These are phyloP conservation scores for Berberis thunbergii DNA, from an alignment of 164 flowering plant genomes.

Conservation along the genomic window DNA sequence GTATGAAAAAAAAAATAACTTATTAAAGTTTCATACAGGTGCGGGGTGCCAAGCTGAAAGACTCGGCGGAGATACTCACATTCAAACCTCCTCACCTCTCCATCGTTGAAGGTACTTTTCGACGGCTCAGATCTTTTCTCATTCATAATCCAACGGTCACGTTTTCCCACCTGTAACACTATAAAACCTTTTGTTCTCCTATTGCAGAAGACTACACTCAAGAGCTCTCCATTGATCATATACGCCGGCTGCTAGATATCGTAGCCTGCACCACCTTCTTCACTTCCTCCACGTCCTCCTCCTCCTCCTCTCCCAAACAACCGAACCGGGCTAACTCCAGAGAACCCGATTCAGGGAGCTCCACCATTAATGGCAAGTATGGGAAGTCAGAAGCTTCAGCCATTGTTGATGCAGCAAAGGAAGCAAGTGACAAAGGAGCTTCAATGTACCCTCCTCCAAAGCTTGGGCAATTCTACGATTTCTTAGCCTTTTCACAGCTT, in stretches of 20 bases:
- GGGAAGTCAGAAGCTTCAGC: neutral
- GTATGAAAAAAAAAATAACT: neutral
- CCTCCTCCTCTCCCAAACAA: conserved; percentile 31
- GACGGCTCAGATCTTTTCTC: too few species aligned
- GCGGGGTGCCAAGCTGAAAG: conserved; percentile 57
- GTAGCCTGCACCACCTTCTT: conserved; percentile 80
- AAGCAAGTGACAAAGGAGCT: conserved; percentile 30
- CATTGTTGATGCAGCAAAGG: conserved; percentile 12
- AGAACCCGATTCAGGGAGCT: conserved; percentile 13
- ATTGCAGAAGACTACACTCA: conserved; percentile 76
- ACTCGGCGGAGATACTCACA: conserved; percentile 54
- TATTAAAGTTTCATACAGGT: conserved; percentile 30
- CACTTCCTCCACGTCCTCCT: conserved; percentile 29
- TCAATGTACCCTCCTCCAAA: conserved; percentile 68
- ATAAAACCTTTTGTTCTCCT: neutral
- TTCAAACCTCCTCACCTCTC: conserved; percentile 69
- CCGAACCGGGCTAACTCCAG: conserved; percentile 22
- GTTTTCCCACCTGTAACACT: neutral
- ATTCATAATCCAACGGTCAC: neutral
- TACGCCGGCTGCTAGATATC: conserved; percentile 81
- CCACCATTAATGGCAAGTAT: neutral
- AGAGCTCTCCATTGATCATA: conserved; percentile 48
- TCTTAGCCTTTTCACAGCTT: conserved; percentile 82
- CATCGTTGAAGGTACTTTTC: conserved; percentile 51
- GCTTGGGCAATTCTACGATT: conserved; percentile 81